phyloP scores from a whole-genome alignment of 495 filamentous ascomycete species.

The Bombardia bombarda region DNA sequence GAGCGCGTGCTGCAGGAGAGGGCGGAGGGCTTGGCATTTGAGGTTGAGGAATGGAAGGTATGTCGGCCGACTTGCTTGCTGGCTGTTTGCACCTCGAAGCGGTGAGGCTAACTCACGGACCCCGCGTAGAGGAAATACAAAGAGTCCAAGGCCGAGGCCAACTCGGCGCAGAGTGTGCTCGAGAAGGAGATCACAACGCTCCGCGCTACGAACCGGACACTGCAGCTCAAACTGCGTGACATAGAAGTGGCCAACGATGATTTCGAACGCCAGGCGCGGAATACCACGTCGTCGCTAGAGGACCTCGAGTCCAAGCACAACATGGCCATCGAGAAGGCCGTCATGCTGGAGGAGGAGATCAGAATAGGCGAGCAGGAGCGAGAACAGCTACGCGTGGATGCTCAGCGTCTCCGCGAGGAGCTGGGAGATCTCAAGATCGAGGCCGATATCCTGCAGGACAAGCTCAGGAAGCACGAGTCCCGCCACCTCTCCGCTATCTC shows the following conservation, averaged over 20 bases:
- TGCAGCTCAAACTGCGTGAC: constrained; percentile 79
- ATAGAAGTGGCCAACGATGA: constrained; percentile 98
- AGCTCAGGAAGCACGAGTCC: constrained; percentile 58
- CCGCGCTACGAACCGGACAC: constrained; percentile 70
- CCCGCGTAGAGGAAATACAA: constrained; percentile 79
- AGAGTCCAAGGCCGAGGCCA: constrained; percentile 82
- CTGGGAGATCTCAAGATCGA: constrained; percentile 89
- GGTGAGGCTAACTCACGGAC: constrained; percentile 11
- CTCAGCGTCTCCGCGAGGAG: constrained; percentile 81
- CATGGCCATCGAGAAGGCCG: constrained; percentile 78
- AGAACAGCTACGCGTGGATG: constrained; percentile 77
- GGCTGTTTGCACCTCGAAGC: background rate
- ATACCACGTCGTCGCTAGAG: constrained; percentile 89
- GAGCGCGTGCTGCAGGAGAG: constrained; percentile 81
- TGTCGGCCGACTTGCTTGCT: constrained; percentile 12
- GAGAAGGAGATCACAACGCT: constrained; percentile 95
- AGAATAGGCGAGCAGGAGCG: constrained; percentile 83
- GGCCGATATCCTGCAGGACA: constrained; percentile 88
- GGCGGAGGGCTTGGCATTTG: constrained; percentile 72
- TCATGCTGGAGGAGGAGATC: constrained; percentile 93
- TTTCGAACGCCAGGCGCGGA: constrained; percentile 89
- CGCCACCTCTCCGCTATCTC: constrained; percentile 45
- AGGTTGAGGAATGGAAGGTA: constrained; percentile 99
- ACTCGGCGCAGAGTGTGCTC: constrained; percentile 69
- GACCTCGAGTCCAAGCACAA: constrained; percentile 97